Conservation (phyloP, 129 eudicot genomes). For the Arctium lappa region DNA sequence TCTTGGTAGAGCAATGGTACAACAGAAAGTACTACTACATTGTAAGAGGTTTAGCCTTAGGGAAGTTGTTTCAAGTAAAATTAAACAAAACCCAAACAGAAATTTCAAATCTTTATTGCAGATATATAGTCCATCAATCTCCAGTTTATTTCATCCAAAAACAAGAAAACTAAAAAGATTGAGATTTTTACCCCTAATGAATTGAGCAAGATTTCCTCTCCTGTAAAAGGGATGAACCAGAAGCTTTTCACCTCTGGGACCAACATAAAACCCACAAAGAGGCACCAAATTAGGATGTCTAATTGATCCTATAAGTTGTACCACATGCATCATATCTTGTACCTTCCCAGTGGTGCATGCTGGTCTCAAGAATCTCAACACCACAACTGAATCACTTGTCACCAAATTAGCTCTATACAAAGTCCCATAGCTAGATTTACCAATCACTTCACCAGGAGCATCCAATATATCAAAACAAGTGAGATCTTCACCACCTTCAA, state of each 20-base stretch:
- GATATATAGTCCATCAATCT: not conserved
- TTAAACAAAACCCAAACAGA: not conserved
- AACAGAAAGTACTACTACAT: not conserved
- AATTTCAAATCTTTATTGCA: not conserved
- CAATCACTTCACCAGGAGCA: slow-evolving; percentile 77
- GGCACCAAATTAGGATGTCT: slow-evolving; percentile 79
- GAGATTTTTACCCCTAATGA: slow-evolving; percentile 49
- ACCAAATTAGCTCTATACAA: slow-evolving; percentile 56
- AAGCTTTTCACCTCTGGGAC: slow-evolving; percentile 75
- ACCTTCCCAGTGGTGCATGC: slow-evolving; percentile 50
- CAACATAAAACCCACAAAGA: slow-evolving; percentile 64
- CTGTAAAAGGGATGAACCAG: slow-evolving; percentile 65
- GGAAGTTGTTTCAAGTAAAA: not conserved
- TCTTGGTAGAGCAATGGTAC: not conserved
- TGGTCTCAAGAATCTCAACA: slow-evolving; percentile 77
- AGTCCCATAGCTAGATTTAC: slow-evolving; percentile 67
- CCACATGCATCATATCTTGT: slow-evolving; percentile 40
- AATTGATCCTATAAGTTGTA: slow-evolving; percentile 51
- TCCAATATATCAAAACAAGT: slow-evolving; percentile 56
- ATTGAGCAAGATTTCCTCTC: slow-evolving; percentile 51
- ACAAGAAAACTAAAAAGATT: not conserved
- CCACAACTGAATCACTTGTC: slow-evolving; percentile 25
- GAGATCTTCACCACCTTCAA: slow-evolving; percentile 64
- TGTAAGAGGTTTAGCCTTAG: not conserved
- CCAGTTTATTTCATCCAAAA: not conserved